phyloP scores from a whole-genome alignment of 148 eudicot species.

The Rhododendron ferrugineum region DNA sequence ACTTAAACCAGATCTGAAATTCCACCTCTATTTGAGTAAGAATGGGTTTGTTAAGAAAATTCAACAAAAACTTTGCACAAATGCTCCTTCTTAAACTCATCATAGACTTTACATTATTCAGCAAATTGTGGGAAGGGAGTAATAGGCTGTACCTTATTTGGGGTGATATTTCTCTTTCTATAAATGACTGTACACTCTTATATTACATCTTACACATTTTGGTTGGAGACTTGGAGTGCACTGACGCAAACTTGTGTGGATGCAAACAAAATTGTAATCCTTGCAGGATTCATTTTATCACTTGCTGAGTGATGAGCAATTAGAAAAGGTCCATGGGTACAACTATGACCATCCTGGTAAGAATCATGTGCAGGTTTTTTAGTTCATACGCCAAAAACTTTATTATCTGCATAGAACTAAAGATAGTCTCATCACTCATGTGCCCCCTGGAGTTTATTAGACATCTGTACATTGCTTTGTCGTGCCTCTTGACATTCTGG shows the following conservation, averaged over 20 bases:
- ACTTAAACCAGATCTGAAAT: constrained; percentile 46
- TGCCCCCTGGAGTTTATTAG: not conserved
- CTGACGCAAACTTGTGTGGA: not conserved
- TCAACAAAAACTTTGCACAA: not conserved
- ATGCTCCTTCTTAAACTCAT: not conserved
- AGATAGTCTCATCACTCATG: constrained; percentile 1
- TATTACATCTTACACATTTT: not conserved
- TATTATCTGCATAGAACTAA: not conserved
- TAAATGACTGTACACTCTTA: not conserved
- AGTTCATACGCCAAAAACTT: not conserved
- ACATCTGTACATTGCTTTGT: not conserved
- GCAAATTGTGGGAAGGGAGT: not conserved
- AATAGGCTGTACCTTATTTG: not conserved
- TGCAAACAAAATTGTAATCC: constrained; percentile 7
- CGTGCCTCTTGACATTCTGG: constrained; percentile 4
- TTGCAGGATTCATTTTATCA: constrained; percentile 92
- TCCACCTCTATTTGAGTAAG: not conserved
- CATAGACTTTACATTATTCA: not conserved
- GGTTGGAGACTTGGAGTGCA: not conserved
- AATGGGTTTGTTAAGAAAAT: not conserved
- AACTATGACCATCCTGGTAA: constrained; percentile 97
- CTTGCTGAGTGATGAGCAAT: constrained; percentile 69
- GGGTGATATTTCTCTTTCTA: not conserved
- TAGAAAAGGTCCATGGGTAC: constrained; percentile 75
- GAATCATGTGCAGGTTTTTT: constrained; percentile 7